phyloP scores from a whole-genome alignment of 2,329 filamentous ascomycete species.

The Ceratocystis harringtonii region DNA sequence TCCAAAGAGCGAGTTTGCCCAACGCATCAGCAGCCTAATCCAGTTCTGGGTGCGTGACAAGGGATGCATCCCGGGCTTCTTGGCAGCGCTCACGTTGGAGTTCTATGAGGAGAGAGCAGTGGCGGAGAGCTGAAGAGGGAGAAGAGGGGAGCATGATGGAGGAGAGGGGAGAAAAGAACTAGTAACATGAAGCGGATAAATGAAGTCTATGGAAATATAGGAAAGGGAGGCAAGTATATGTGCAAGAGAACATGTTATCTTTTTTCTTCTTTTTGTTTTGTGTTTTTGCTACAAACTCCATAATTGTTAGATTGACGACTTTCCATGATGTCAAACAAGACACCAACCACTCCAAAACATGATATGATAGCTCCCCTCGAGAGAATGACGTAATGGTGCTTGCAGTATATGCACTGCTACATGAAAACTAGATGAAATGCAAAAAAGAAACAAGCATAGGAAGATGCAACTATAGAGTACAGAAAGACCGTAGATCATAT shows the following conservation, averaged over 20 bases:
- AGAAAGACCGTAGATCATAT: not conserved
- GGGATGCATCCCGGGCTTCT: slow-evolving; percentile 83
- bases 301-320: not conserved
- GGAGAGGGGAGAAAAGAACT: slow-evolving; percentile 13
- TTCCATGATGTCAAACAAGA: not conserved
- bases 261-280: not conserved
- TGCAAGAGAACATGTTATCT: not conserved
- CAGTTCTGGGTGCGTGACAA: slow-evolving; percentile 92
- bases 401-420: not conserved
- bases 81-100: slow-evolving; percentile 81
- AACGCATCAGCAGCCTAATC: slow-evolving; percentile 71
- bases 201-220: not conserved
- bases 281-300: not conserved
- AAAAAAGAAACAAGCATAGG: not conserved
- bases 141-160: slow-evolving; percentile 30
- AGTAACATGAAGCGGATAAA: not conserved
- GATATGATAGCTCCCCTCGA: not conserved
- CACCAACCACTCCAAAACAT: not conserved
- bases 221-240: slow-evolving; percentile 1
- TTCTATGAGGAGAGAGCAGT: slow-evolving; percentile 52
- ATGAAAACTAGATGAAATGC: not conserved
- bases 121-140: too few species aligned
- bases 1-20: slow-evolving; percentile 70
- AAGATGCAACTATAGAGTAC: not conserved
- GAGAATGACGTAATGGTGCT: not conserved